Evolutionary conservation across 1,284 basidiomycete genomes (phyloP).

Genomic region (Somion occarium): DNA sequence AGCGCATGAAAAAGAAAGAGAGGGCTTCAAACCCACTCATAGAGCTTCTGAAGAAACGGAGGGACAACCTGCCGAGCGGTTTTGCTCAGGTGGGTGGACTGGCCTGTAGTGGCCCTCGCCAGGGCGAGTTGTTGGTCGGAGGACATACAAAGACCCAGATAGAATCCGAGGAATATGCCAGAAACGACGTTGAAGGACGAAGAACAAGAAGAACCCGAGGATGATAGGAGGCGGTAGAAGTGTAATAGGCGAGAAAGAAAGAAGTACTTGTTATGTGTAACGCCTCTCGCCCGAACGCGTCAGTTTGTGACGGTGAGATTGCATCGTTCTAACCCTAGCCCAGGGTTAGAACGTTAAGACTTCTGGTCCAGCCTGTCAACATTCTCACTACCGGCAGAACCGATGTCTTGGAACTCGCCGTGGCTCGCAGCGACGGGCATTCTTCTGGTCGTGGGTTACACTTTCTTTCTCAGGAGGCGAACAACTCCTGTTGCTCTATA

Average conservation of each 20-base stretch:
- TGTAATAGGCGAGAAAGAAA: not conserved
- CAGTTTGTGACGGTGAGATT: slow-evolving; percentile 1
- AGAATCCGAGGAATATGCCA: not conserved
- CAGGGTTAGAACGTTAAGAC: not conserved
- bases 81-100: slow-evolving; percentile 43
- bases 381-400: not conserved
- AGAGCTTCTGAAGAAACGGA: slow-evolving; percentile 90
- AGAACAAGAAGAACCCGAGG: not conserved
- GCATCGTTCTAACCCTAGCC: not conserved
- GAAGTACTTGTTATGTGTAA: no score
- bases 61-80: slow-evolving; percentile 61
- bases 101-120: slow-evolving; percentile 38
- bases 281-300: no score
- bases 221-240: not conserved
- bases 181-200: not conserved
- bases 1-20: slow-evolving; percentile 6
- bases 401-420: not conserved
- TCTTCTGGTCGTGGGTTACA: not conserved
- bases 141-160: slow-evolving; percentile 19
- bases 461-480: not conserved
- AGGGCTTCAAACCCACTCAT: slow-evolving; percentile 50
- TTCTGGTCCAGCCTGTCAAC: not conserved
- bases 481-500: slow-evolving; percentile 2
- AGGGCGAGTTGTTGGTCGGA: slow-evolving; percentile 48
- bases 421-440: not conserved